Percentiles rank a stretch among this genome's conserved stretches.
Conservation (phyloP, 1,284 basidiomycete genomes). For the Microbotryum intermedium region DNA sequence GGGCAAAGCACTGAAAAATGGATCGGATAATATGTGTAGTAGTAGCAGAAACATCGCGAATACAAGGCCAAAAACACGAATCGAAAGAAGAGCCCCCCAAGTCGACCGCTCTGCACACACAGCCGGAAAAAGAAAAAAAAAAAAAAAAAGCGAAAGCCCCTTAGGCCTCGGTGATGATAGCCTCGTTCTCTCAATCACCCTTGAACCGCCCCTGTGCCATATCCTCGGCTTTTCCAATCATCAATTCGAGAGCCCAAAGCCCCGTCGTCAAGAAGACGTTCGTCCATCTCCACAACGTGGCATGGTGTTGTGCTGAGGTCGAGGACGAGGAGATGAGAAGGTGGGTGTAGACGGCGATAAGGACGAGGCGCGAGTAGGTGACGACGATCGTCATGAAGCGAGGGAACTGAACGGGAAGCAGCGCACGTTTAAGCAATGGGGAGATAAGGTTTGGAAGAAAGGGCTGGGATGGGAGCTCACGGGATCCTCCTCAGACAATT, state of each 20-base stretch:
- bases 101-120: too few relatives aligned
- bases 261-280: slow-evolving; percentile 28
- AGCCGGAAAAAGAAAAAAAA: too few relatives aligned
- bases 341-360: slow-evolving; percentile 34
- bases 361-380: slow-evolving; percentile 20
- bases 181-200: slow-evolving; percentile 10
- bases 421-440: not conserved
- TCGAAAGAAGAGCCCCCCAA: too few relatives aligned
- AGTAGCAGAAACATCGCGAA: too few relatives aligned
- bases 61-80: too few relatives aligned
- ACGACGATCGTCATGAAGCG: slow-evolving; percentile 27
- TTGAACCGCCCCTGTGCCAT: slow-evolving; percentile 10
- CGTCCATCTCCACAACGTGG: slow-evolving; percentile 31
- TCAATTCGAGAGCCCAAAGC: slow-evolving; percentile 32
- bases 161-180: too few relatives aligned
- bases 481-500: slow-evolving; percentile 30
- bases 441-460: not conserved
- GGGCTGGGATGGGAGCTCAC: not conserved
- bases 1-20: too few relatives aligned
- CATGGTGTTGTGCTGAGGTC: slow-evolving; percentile 8
- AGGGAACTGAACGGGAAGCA: slow-evolving; percentile 2
- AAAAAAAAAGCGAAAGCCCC: too few relatives aligned
- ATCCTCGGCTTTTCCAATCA: slow-evolving; percentile 19
- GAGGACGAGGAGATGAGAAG: slow-evolving; percentile 27
- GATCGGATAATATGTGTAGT: too few relatives aligned